These are phyloP conservation scores for Quercus cerris DNA, from an alignment of 306 rosid genomes.

Conservation along the genomic window DNA sequence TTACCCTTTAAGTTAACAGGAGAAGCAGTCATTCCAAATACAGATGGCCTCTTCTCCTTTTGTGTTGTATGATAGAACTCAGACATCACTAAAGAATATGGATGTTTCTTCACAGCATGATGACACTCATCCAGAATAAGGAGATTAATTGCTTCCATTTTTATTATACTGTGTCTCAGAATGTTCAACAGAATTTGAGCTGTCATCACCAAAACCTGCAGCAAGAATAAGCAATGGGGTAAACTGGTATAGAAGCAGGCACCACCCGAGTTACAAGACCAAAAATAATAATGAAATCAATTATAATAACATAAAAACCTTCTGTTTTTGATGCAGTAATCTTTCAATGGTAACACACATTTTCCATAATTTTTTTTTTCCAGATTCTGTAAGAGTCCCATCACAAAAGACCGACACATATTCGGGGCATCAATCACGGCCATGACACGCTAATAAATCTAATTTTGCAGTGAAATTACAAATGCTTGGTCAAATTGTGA, in stretches of 20 bases:
- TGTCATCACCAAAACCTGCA: constrained; percentile 96
- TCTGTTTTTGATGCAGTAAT: background rate
- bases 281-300: constrained; percentile 2
- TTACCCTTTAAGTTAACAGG: constrained; percentile 96
- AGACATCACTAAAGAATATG: constrained; percentile 96
- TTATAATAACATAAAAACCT: background rate
- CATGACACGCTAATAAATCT: background rate
- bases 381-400: background rate
- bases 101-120: constrained; percentile 99
- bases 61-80: constrained; percentile 96
- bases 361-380: background rate
- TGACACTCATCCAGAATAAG: constrained; percentile 96
- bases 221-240: constrained; percentile 27
- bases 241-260: constrained; percentile 8
- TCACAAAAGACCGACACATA: background rate
- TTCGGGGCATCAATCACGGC: background rate
- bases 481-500: background rate
- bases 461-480: background rate
- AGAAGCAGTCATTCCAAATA: constrained; percentile 99
- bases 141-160: constrained; percentile 88
- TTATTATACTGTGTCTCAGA: constrained; percentile 95
- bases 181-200: constrained; percentile 98
- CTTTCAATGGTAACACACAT: background rate
- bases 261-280: constrained; percentile 16
- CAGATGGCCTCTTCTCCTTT: constrained; percentile 83